Conservation (phyloP, 306 rosid species). For the Fagus crenata region DNA sequence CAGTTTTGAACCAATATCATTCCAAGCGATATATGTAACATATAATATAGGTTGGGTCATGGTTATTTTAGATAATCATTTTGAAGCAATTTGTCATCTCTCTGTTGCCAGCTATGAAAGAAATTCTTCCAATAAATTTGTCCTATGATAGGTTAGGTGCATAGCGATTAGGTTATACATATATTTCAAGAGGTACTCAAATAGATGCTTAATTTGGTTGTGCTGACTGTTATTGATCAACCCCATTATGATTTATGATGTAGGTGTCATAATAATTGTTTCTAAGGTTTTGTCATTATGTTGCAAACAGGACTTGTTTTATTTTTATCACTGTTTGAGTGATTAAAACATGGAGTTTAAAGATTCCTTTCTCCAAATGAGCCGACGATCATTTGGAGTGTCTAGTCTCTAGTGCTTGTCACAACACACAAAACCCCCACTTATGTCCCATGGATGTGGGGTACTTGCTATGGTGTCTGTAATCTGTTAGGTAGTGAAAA, state of each 20-base stretch:
- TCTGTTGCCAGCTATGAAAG: constrained; percentile 33
- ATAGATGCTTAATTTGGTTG: constrained; percentile 37
- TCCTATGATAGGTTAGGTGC: constrained; percentile 24
- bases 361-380: constrained; percentile 21
- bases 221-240: constrained; percentile 27
- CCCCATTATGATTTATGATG: constrained; percentile 36
- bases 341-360: constrained; percentile 18
- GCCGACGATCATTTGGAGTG: constrained; percentile 23
- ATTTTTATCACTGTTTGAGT: constrained; percentile 31
- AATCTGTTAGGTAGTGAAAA: constrained; percentile 9
- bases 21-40: not conserved
- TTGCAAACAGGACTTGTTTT: constrained; percentile 24
- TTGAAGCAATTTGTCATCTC: constrained; percentile 33
- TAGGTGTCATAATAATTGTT: constrained; percentile 25
- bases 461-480: constrained; percentile 30
- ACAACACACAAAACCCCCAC: constrained; percentile 12
- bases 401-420: constrained; percentile 6
- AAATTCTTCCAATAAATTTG: constrained; percentile 2
- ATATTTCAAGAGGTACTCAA: constrained; percentile 3
- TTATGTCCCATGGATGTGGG: constrained; percentile 31
- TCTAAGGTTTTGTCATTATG: constrained; percentile 18
- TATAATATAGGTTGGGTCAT: constrained; percentile 25
- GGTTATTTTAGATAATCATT: constrained; percentile 28
- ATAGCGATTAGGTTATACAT: not conserved
- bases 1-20: constrained; percentile 4